A percentile compares a stretch with the other conserved stretches of the same genome.
Evolutionary conservation across 2,329 filamentous ascomycete species (phyloP).

Genomic region (Trichoderma sp.): DNA sequence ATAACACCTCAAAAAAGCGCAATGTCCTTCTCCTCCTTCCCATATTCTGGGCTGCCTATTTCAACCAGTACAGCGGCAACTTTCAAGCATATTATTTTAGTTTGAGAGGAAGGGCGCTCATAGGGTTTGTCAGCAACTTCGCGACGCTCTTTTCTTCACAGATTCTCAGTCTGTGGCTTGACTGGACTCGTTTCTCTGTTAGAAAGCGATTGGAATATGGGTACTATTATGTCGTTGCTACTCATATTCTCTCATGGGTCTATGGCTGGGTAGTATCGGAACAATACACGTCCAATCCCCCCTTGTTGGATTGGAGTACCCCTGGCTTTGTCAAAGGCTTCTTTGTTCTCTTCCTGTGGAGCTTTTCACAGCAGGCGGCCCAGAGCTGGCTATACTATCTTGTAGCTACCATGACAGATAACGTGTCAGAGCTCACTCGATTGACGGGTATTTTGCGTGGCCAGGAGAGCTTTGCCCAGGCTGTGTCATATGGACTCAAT

Average conservation of each 20-base stretch:
- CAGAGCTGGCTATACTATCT: slow-evolving; percentile 61
- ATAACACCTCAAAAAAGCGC: slow-evolving; percentile 25
- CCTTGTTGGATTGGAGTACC: slow-evolving; percentile 43
- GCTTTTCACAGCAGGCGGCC: slow-evolving; percentile 52
- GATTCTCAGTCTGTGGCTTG: slow-evolving; percentile 46
- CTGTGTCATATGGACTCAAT: slow-evolving; percentile 43
- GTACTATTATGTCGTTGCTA: slow-evolving; percentile 48
- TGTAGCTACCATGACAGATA: slow-evolving; percentile 55
- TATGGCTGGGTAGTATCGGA: slow-evolving; percentile 57
- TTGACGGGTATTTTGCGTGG: slow-evolving; percentile 43
- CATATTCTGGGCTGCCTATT: slow-evolving; percentile 33
- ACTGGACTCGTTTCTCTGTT: slow-evolving; percentile 40
- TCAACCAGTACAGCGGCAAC: slow-evolving; percentile 43
- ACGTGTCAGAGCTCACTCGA: slow-evolving; percentile 52
- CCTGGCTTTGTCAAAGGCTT: slow-evolving; percentile 49
- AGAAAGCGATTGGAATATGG: slow-evolving; percentile 45
- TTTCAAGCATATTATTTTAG: slow-evolving; percentile 46
- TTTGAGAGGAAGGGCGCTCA: slow-evolving; percentile 48
- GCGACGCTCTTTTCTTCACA: slow-evolving; percentile 45
- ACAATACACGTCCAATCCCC: slow-evolving; percentile 47
- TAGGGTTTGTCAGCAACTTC: slow-evolving; percentile 44
- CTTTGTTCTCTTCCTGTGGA: slow-evolving; percentile 51
- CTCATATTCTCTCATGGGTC: slow-evolving; percentile 51
- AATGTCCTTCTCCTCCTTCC: slow-evolving; percentile 29
- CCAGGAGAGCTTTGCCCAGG: slow-evolving; percentile 45